Conservation (phyloP, 2,329 filamentous ascomycete genomes). For the Beauveria rudraprayagi region DNA sequence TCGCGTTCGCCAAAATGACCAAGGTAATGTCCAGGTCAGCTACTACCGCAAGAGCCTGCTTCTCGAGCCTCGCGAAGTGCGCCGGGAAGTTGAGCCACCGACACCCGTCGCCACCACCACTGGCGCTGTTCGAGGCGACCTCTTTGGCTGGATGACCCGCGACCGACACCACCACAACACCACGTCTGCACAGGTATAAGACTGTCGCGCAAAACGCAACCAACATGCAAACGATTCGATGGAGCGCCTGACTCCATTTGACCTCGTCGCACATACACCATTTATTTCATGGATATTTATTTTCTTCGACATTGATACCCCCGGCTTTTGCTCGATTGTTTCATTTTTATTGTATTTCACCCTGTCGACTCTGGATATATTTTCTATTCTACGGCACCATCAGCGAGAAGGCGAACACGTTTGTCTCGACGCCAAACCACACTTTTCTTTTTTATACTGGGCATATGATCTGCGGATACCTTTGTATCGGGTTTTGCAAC, state of each 20-base stretch:
- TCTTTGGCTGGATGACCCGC: conserved; percentile 45
- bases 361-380: conserved; percentile 10
- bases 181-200: conserved; percentile 16
- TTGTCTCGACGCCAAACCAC: background rate
- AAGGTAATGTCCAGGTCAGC: conserved; percentile 49
- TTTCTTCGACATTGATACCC: conserved; percentile 15
- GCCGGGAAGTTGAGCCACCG: conserved; percentile 25
- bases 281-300: conserved; percentile 14
- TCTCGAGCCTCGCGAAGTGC: conserved; percentile 64
- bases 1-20: conserved; percentile 57
- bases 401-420: background rate
- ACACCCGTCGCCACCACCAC: conserved; percentile 22
- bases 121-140: conserved; percentile 29
- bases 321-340: conserved; percentile 10
- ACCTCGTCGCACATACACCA: conserved; percentile 15
- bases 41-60: conserved; percentile 78
- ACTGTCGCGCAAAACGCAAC: background rate
- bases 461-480: conserved; percentile 4
- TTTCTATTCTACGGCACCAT: conserved; percentile 8
- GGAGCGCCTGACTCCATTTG: background rate
- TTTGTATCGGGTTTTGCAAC: conserved; percentile 1
- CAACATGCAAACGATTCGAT: background rate
- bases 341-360: conserved; percentile 7
- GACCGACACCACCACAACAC: conserved; percentile 30
- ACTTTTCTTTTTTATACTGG: conserved; percentile 1